Evolutionary conservation across 345 rosid genomes (phyloP).

Genomic region (Erucastrum elatum): DNA sequence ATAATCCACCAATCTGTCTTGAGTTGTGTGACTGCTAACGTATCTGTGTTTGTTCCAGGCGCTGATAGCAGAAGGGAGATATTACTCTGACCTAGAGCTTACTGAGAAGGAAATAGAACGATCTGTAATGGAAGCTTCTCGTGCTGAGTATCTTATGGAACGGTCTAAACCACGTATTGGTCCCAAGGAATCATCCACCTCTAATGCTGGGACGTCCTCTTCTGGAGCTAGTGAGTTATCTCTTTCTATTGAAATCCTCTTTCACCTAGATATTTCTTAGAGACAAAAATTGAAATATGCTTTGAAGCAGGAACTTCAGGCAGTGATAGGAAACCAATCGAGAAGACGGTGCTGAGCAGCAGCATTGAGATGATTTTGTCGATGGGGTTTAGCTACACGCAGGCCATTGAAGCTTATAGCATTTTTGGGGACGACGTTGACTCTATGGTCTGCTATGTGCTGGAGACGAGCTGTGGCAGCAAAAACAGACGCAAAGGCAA

Average conservation of each 20-base stretch:
- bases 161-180: slow-evolving; percentile 62
- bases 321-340: slow-evolving; percentile 50
- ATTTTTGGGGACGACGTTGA: slow-evolving; percentile 98
- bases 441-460: slow-evolving; percentile 83
- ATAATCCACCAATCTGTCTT: not conserved
- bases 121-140: slow-evolving; percentile 98
- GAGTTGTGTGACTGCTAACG: slow-evolving; percentile 8
- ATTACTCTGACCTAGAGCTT: slow-evolving; percentile 89
- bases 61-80: slow-evolving; percentile 78
- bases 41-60: slow-evolving; percentile 56
- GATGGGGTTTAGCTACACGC: slow-evolving; percentile 94
- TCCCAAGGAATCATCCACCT: slow-evolving; percentile 71
- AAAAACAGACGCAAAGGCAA: slow-evolving; percentile 50
- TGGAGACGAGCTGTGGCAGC: slow-evolving; percentile 74
- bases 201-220: slow-evolving; percentile 86
- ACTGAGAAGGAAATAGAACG: slow-evolving; percentile 94
- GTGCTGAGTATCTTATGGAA: slow-evolving; percentile 91
- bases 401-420: slow-evolving; percentile 86
- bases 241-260: slow-evolving; percentile 1
- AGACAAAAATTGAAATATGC: not conserved
- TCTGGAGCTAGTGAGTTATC: slow-evolving; percentile 85
- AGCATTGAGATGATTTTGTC: slow-evolving; percentile 75
- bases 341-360: slow-evolving; percentile 57
- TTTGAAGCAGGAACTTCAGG: slow-evolving; percentile 64
- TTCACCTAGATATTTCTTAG: not conserved